Evolutionary conservation across 2,329 filamentous ascomycete genomes (phyloP), one percentile per base, ranked within the genome.

Genomic region (Cytospora mali): DNA sequence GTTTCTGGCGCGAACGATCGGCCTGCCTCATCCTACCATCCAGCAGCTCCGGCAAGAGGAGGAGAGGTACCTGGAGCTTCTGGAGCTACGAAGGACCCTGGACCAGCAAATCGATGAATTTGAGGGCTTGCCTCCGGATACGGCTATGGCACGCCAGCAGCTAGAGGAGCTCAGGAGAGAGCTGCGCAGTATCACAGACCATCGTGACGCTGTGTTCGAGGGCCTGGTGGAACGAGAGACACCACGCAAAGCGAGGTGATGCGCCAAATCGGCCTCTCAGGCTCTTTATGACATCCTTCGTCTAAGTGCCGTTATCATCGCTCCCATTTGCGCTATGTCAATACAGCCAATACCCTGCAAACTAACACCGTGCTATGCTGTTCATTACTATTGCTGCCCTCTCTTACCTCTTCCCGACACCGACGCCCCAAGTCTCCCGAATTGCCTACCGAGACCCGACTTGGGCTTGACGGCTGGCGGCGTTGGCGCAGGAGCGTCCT

Each of bases 151-250:
- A 39, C 83, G 88, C 68, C 76, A 80, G n/a, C 87, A 91, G 72
- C 80, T 97, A 29, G 89, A 90, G 67, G 78, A 81, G 31, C 75
- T 93, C 50, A 84, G 90, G 64, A 76, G 78, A 2, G 86, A 92
- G 70, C 77, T 96, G 52, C 80, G 82, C 46, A 76, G 77, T 11
- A 75, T 92, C 57, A 87, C 82, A 29, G 80, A 80, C 66, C 81
- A 82, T 68, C 83, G 93, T 59, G 92, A 97, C 72, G 81, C 78
- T 31, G 80, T 92, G 60, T 96, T 96, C 72, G 92, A 94, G 71
- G 84, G 81, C 2, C 73, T 95, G 53, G 86, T 92, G 2, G 85
- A 87, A 69, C 79, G 81, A 48, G 84, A 86, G 71, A 86, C 83
- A 59, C 84, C 84, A 2, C 75, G 77, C 62, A 82, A 79, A 66